Base-by-base conservation (phyloP, 495 filamentous ascomycete genomes). In the Collariella sp. region DNA sequence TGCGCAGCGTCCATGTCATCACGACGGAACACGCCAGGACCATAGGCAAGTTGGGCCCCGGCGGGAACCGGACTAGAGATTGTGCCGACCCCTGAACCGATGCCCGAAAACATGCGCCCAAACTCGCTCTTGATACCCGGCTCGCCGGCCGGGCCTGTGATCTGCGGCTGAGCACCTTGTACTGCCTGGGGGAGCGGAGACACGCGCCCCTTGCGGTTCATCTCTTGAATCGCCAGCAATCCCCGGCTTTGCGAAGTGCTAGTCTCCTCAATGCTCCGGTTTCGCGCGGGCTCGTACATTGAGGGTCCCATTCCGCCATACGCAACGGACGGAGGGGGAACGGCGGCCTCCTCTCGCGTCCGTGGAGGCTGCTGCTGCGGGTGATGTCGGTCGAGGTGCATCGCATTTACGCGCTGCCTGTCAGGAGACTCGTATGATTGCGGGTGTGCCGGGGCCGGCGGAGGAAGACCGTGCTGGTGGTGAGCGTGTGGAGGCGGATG, bases 141-240 rank as follows among this genome's bases (percentile, higher is more conserved):
- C 60, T 94, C 89, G 6, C 83, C 85, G 20, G 81, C 81, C 2
- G 87, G 85, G 13, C 85, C 85, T 33, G 83, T 76, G 33, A 82
- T 77, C 57, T 87, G 85, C 29, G 83, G 85, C 70, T 94, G 89
- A 6, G 88, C 90, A 16, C 90, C 90, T 62, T 96, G 90, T 3
- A 96, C 90, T 10, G 90, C 89, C 69, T 96, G 90, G 6, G 90
- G 90, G 15, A 95, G 72, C 0, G 90, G 90, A 20, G 90, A 95
- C 16, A 79, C 62, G 13, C 83, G 76, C 0, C 83, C 84, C 52
- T 78, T 79, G 29, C 83, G 78, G 61, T 80, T 82, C n/a, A 79
- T 77, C 52, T 85, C 83, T 48, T 81, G 76, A 20, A 85, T 68
- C n/a, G 70, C 77, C 9, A 85, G 65, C 43, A 86, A 67, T 19